phyloP scores from a whole-genome alignment of 2,329 filamentous ascomycete genomes.

The Xylaria sp. region DNA sequence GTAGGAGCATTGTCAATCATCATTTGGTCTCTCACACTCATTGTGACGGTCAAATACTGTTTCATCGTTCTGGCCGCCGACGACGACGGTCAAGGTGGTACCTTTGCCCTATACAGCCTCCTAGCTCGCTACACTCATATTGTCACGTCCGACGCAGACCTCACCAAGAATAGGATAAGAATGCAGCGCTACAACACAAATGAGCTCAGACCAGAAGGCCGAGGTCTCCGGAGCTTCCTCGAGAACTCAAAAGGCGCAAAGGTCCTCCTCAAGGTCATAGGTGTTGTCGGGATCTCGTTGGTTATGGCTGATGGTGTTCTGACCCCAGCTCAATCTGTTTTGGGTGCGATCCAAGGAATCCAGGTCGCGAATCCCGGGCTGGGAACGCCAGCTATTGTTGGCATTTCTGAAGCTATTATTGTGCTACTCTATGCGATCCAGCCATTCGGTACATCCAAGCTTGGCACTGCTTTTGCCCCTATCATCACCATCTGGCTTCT shows the following conservation, averaged over 20 bases:
- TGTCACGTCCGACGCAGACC: not conserved
- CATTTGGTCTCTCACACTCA: slow-evolving; percentile 18
- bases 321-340: slow-evolving; percentile 19
- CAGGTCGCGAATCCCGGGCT: slow-evolving; percentile 12
- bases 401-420: slow-evolving; percentile 13
- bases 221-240: not conserved
- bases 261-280: slow-evolving; percentile 8
- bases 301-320: slow-evolving; percentile 20
- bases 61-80: slow-evolving; percentile 15
- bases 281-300: slow-evolving; percentile 16
- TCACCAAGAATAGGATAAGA: not conserved
- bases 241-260: slow-evolving; percentile 5
- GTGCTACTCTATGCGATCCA: slow-evolving; percentile 9
- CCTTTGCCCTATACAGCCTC: slow-evolving; percentile 19
- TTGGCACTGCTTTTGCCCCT: slow-evolving; percentile 12
- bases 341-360: slow-evolving; percentile 18
- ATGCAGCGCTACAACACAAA: slow-evolving; percentile 17
- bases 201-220: slow-evolving; percentile 12
- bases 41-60: slow-evolving; percentile 19
- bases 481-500: slow-evolving; percentile 16
- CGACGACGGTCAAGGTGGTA: slow-evolving; percentile 17
- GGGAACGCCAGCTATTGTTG: slow-evolving; percentile 14
- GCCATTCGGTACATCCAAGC: slow-evolving; percentile 14
- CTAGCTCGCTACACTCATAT: slow-evolving; percentile 19
- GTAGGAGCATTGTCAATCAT: slow-evolving; percentile 17